Base-by-base conservation (phyloP, 73 alveolate species). In the Paramecium pentaurelia region DNA sequence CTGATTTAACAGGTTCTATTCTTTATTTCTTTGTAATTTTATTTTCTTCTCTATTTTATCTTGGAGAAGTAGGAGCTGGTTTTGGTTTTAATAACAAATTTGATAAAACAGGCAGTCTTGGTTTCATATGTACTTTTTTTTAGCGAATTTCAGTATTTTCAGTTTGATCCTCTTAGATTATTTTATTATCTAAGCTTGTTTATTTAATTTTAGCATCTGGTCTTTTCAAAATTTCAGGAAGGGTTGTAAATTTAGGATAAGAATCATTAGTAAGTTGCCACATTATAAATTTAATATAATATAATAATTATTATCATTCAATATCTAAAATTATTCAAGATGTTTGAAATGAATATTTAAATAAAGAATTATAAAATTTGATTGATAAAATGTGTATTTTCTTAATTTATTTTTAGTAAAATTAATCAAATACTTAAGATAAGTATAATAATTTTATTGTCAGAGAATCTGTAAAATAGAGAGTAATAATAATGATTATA, bases 181-280 rank as follows among this genome's bases (percentile, higher is more conserved):
- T 25, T 64, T 64, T 64, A n/a, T 64, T 64, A 3, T 64, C 84
- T 32, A 64, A 28, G 47, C 84, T 64, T 34, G 12, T 64, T 64
- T 64, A 34, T 14, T 64, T 64, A 2, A 10, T 18, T 73, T 30
- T 22, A 20, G 34, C 87, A 38, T 80, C 77, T 14, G 91, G 91
- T 80, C 91, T 42, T 18, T 80, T 80, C 22, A 80, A 9, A 28
- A 80, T 80, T 44, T 80, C 91, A 0, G 91, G 91, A 80, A 80
- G 75, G 20, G 71, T 49, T 14, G 71, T 47, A 38, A 73, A 73
- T 38, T 73, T 73, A 37, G 37, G 58, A 73, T 37, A 34, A 4
- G 87, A 37, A 73, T 73, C 60, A 34, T 73, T 73, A 32, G 60
- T 40, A 30, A 40, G 64, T 73, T 64, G 84, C 84, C 84, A 64